Percentiles rank a stretch among this genome's conserved stretches.
These are phyloP conservation scores for Sarocladium oryzae DNA, from an alignment of 2,329 filamentous ascomycete genomes.

Conservation along the genomic window DNA sequence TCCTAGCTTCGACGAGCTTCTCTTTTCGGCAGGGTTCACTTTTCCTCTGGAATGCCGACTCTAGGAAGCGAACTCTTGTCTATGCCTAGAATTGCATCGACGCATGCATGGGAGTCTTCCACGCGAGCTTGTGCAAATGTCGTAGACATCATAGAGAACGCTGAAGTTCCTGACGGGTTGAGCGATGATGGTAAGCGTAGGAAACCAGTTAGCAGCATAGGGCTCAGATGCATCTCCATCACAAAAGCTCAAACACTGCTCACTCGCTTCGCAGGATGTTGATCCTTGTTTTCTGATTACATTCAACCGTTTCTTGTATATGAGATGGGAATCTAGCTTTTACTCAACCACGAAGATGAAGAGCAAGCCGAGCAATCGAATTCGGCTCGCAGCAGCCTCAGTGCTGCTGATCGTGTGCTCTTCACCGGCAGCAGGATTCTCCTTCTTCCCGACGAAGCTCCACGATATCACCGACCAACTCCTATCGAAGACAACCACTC, in stretches of 20 bases:
- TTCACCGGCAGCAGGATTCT: background rate
- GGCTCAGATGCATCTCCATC: no score
- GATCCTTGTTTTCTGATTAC: no score
- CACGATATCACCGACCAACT: background rate
- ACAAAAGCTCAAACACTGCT: no score
- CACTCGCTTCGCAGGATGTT: no score
- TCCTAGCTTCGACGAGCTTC: no score
- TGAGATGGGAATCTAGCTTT: no score
- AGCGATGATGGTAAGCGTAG: no score
- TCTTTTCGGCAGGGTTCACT: background rate
- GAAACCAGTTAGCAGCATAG: no score
- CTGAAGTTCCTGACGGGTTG: no score
- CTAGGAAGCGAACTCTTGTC: background rate
- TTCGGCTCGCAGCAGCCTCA: background rate
- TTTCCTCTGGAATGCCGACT: background rate
- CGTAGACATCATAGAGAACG: no score
- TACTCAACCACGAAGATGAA: no score
- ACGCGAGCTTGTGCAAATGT: background rate
- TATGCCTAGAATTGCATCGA: background rate
- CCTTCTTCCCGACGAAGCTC: background rate
- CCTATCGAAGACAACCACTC: background rate
- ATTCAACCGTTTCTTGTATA: no score
- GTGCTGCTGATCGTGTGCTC: background rate
- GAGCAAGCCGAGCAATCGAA: background rate
- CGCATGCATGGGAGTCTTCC: background rate